phyloP scores from a whole-genome alignment of 345 rosid genomes.

The Salix suchowensis region DNA sequence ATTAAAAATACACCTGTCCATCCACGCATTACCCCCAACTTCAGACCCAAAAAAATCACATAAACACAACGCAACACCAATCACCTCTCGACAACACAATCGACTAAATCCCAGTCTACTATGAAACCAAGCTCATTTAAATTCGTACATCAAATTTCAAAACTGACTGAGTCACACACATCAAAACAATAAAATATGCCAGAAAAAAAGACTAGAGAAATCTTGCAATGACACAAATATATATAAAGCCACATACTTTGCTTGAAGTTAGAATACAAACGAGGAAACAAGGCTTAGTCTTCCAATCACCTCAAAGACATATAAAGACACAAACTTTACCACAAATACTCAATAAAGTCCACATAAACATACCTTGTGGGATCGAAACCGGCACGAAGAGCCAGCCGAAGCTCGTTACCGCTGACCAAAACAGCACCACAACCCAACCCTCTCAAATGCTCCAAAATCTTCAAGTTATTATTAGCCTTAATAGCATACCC shows the following conservation, averaged over 20 bases:
- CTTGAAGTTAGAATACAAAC: neutral
- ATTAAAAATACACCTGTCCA: constrained; percentile 81
- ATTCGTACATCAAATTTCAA: neutral
- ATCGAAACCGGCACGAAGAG: constrained; percentile 82
- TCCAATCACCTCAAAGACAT: neutral
- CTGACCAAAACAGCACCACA: constrained; percentile 95
- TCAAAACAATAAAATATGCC: neutral
- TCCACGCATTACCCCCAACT: neutral
- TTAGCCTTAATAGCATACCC: constrained; percentile 95
- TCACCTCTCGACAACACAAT: neutral
- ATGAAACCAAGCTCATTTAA: neutral
- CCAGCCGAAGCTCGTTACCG: constrained; percentile 92
- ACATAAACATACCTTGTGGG: constrained; percentile 59
- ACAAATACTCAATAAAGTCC: neutral
- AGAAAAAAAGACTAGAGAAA: neutral
- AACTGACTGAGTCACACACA: neutral
- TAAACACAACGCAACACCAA: neutral
- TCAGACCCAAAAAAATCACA: neutral
- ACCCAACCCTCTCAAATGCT: constrained; percentile 82
- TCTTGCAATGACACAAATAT: neutral
- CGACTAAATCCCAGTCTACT: neutral
- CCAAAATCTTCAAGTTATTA: constrained; percentile 85
- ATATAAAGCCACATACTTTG: neutral
- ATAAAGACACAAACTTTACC: neutral
- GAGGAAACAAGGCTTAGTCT: neutral